phyloP scores from a whole-genome alignment of 2,329 filamentous ascomycete genomes.

The Trichophyton simii region DNA sequence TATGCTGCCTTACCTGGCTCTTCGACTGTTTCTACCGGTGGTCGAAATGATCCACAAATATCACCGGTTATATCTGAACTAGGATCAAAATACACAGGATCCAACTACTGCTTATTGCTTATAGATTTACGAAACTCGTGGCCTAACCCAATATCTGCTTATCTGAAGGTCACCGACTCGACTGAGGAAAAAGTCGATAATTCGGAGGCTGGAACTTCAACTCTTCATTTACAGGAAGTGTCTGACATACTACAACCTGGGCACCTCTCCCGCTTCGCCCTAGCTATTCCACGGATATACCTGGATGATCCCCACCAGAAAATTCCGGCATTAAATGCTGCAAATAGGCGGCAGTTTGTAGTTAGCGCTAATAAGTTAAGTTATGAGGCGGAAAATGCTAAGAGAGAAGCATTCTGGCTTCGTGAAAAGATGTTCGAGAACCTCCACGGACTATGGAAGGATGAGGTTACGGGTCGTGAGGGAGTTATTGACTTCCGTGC shows the following conservation, averaged over 20 bases:
- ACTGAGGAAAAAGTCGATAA: slow-evolving; percentile 6
- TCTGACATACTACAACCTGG: slow-evolving; percentile 43
- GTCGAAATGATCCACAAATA: slow-evolving; percentile 30
- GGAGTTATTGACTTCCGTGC: slow-evolving; percentile 66
- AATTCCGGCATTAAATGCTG: slow-evolving; percentile 68
- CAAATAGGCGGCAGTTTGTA: slow-evolving; percentile 82
- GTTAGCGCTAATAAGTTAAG: slow-evolving; percentile 69
- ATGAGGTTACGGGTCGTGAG: slow-evolving; percentile 43
- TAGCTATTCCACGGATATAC: slow-evolving; percentile 64
- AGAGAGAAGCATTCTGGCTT: slow-evolving; percentile 82
- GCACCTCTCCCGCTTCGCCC: slow-evolving; percentile 57
- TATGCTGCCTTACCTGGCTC: slow-evolving; percentile 10
- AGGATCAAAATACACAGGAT: slow-evolving; percentile 29
- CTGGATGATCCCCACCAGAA: slow-evolving; percentile 62
- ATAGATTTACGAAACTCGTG: slow-evolving; percentile 82
- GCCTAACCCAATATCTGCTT: slow-evolving; percentile 64
- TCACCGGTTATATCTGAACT: slow-evolving; percentile 35
- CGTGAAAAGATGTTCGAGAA: slow-evolving; percentile 64
- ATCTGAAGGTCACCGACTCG: slow-evolving; percentile 38
- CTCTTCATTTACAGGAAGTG: slow-evolving; percentile 22
- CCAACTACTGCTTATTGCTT: slow-evolving; percentile 64
- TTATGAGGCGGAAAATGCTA: slow-evolving; percentile 64
- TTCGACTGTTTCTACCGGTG: neutral
- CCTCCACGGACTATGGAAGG: slow-evolving; percentile 60
- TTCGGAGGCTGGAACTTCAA: slow-evolving; percentile 10